These are phyloP conservation scores for Acarospora socialis DNA, from an alignment of 2,329 filamentous ascomycete species.

Conservation along the genomic window DNA sequence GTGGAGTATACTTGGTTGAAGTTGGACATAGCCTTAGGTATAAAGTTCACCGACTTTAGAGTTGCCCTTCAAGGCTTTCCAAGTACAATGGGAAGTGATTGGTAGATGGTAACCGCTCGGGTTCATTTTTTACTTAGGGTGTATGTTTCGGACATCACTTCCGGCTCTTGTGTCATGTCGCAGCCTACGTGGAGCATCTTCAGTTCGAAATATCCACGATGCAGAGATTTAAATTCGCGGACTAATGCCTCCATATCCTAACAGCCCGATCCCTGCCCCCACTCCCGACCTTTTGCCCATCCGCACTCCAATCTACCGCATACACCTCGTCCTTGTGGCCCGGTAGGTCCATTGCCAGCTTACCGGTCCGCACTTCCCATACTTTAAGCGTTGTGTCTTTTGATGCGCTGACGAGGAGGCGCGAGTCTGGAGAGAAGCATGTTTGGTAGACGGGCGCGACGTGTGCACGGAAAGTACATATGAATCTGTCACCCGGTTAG, in stretches of 20 bases:
- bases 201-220: no score
- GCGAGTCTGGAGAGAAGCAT: constrained; percentile 80
- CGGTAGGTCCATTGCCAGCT: constrained; percentile 68
- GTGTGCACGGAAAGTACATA: constrained; percentile 77
- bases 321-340: constrained; percentile 90
- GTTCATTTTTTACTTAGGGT: no score
- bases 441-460: constrained; percentile 86
- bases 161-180: no score
- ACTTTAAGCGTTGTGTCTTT: constrained; percentile 92
- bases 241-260: constrained; percentile 50
- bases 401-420: constrained; percentile 72
- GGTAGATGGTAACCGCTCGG: no score
- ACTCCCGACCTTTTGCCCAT: constrained; percentile 76
- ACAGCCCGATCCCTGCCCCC: constrained; percentile 81
- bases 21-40: no score
- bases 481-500: constrained; percentile 43
- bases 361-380: constrained; percentile 79
- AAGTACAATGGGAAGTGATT: no score
- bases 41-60: no score
- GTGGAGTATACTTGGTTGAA: no score
- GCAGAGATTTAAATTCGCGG: no score
- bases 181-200: no score
- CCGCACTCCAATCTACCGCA: constrained; percentile 86
- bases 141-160: no score
- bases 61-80: no score